Evolutionary conservation across 2,329 filamentous ascomycete genomes (phyloP), one percentile per base, ranked within the genome.

Genomic region (Ciborinia camelliae): DNA sequence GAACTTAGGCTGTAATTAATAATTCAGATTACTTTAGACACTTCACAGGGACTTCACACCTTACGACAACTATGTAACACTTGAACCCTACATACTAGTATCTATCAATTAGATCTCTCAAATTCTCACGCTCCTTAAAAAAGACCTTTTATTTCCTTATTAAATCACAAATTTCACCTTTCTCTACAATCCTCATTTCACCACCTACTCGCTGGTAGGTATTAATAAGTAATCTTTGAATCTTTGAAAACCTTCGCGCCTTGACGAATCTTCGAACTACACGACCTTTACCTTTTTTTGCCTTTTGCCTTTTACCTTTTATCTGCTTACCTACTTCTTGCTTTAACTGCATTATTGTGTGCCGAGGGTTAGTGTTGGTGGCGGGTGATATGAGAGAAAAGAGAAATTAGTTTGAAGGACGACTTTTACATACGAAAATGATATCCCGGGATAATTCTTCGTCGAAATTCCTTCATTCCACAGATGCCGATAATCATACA

Each of bases 371-470:
- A n/a, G n/a, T n/a, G n/a, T n/a, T n/a, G n/a, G n/a, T n/a, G n/a
- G n/a, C n/a, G n/a, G 20, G 48, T 59, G 62, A 30, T 28, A 20
- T 59, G 53, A 59, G 26, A 51, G 41, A 32, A 26, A 14, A 32
- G 32, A 59, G 18, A 32, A 12, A 47, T 23, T 35, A 43, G 35
- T 15, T 32, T 30, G 15, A 39, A 39, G 39, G 12, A 14, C 23
- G 39, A 62, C 18, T 28, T 39, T 23, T 12, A 41, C n/a, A 30
- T 41, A 53, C 28, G 32, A 64, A 64, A 53, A 72, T 74, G 71
- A 68, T 69, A 50, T 72, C 71, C 60, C 65, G 52, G 66, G 68
- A 72, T 51, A 63, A 61, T 63, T 66, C 68, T 63, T 48, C 66
- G 20, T 61, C 60, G 8, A 66, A 45, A 45, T 51, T 37, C 32